Evolutionary conservation across 169 alveolate species (phyloP), one percentile per base, ranked within the genome.

Genomic region (Eimeria maxima): DNA sequence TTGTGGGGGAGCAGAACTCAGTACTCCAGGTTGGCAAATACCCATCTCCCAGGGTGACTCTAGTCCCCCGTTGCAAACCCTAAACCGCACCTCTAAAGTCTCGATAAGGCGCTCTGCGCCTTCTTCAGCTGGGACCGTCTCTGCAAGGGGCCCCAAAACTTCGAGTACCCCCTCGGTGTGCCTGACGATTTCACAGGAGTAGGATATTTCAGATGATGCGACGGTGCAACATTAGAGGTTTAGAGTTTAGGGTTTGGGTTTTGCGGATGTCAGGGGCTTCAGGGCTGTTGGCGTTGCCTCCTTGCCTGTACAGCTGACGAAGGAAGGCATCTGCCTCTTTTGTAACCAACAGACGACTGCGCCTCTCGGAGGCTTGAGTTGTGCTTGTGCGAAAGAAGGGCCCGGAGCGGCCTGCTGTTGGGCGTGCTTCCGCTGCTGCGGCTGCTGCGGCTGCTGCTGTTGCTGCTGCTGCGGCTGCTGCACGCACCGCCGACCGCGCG

Each of bases 141-240:
- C 92, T 1, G 92, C 92, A 6, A 84, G 76, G 38, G 76, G 76
- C 78, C 92, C 92, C 76, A 84, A 57, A 18, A 84, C 76, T 42
- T 55, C 76, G 55, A 50, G 78, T 42, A 55, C 92, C n/a, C 76
- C 78, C n/a, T 44, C n/a, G 3, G 92, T 50, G 67, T 50, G 92
- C 63, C 76, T 84, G 74, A 33, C 20, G 6, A 14, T 45, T 80
- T 11, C 24, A 76, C 63, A 76, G 6, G 90, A 38, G 60, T 20
- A 76, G 6, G 90, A 38, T 44, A 6, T 57, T 33, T 29, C 57
- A 3, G 47, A 33, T 76, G 47, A 42, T 38, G 63, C 53, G 44
- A 16, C 38, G 0, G 27, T 4, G n/a, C 47, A 80, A 45, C 42
- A 29, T 7, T 22, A 33, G 7, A 50, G 69, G 73, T 57, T 84